These are phyloP conservation scores for Erodium texanum DNA, from an alignment of 441 rosid species.

Conservation along the genomic window DNA sequence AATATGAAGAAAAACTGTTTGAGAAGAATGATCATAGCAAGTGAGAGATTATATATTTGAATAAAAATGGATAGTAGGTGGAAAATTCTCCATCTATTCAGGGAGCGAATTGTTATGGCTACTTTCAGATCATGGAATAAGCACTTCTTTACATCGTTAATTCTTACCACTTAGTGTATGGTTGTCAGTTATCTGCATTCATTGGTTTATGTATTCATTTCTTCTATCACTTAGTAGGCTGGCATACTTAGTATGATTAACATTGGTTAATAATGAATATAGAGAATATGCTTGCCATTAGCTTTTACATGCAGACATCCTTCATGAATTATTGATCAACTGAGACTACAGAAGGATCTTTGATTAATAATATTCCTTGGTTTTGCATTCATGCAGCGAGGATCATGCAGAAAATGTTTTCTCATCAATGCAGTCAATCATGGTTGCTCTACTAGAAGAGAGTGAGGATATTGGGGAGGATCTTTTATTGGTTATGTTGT, in stretches of 20 bases:
- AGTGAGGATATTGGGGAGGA: slow-evolving; percentile 89
- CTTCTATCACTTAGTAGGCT: no score
- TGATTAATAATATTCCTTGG: slow-evolving; percentile 7
- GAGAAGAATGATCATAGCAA: neutral
- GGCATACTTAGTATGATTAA: no score
- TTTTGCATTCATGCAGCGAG: slow-evolving; percentile 51
- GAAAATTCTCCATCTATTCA: neutral
- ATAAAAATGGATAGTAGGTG: neutral
- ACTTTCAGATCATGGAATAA: neutral
- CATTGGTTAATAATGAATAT: no score
- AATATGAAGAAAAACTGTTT: neutral
- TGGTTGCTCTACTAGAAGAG: slow-evolving; percentile 82
- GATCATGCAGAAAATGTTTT: slow-evolving; percentile 86
- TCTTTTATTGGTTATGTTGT: slow-evolving; percentile 61
- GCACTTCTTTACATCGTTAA: neutral
- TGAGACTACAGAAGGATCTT: slow-evolving; percentile 12
- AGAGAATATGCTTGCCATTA: neutral
- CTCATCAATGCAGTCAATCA: slow-evolving; percentile 86
- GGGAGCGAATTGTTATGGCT: neutral
- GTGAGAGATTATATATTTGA: neutral
- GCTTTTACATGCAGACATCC: neutral
- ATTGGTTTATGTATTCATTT: no score
- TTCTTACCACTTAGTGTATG: no score
- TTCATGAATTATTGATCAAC: neutral
- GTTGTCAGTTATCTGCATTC: no score